Conservation (phyloP, 1,284 basidiomycete genomes). For the Puccinia novopanici region DNA sequence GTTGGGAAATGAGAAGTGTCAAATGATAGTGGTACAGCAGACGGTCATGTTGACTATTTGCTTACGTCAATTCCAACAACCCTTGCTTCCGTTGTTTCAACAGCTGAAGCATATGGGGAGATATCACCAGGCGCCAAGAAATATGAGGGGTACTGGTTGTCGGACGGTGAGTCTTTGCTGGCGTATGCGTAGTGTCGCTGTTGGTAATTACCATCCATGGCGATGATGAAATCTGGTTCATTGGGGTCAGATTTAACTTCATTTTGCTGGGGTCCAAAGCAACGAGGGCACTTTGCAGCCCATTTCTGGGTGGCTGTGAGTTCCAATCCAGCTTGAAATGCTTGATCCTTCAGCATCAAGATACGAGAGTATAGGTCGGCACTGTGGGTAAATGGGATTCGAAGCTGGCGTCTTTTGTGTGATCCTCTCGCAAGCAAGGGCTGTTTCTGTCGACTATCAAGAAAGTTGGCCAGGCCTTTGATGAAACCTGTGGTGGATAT, state of each 20-base stretch:
- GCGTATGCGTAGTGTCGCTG: no score
- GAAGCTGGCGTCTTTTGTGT: not conserved
- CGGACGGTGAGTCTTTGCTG: not conserved
- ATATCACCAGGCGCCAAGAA: not conserved
- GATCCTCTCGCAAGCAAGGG: not conserved
- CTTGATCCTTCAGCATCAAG: not conserved
- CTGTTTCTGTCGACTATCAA: not conserved
- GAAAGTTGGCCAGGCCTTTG: not conserved
- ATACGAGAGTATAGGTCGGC: not conserved
- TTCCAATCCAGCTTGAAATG: not conserved
- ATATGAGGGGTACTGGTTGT: not conserved
- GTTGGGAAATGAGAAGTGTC: no score
- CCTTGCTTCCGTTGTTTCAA: not conserved
- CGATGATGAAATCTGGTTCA: conserved; percentile 1
- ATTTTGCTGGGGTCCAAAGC: not conserved
- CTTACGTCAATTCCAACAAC: not conserved
- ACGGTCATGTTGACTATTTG: no score
- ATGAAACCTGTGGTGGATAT: not conserved
- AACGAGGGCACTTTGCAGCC: no score
- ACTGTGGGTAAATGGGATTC: not conserved
- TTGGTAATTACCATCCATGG: not conserved
- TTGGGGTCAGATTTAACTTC: not conserved
- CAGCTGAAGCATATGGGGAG: not conserved
- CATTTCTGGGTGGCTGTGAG: not conserved
- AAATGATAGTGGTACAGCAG: no score